Evolutionary conservation across 2,329 filamentous ascomycete genomes (phyloP).

Genomic region (Neonectria faginata): DNA sequence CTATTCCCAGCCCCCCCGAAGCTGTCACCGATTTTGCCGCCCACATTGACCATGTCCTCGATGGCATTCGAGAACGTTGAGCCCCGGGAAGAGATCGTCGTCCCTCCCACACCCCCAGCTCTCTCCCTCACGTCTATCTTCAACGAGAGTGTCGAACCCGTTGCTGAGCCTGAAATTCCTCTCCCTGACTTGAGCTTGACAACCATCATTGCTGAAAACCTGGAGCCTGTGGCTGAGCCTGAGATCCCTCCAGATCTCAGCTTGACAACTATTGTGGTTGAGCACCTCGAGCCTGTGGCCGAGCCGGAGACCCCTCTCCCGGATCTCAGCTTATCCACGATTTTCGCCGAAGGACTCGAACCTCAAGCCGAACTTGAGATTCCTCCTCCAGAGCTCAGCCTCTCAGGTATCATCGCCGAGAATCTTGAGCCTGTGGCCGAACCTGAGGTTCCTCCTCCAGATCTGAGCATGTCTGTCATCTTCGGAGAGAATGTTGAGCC

Average conservation of each 20-base stretch:
- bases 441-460: constrained; percentile 10
- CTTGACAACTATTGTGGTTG: constrained; percentile 43
- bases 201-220: constrained; percentile 51
- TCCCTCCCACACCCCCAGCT: constrained; percentile 46
- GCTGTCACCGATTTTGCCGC: constrained; percentile 48
- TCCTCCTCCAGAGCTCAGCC: constrained; percentile 40
- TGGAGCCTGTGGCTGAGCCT: constrained; percentile 46
- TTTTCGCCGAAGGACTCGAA: constrained; percentile 46
- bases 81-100: constrained; percentile 54
- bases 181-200: constrained; percentile 54
- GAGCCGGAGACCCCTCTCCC: constrained; percentile 43
- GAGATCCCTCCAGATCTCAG: constrained; percentile 43
- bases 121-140: constrained; percentile 51
- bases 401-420: constrained; percentile 46
- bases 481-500: constrained; percentile 35
- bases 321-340: constrained; percentile 44
- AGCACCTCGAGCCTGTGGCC: constrained; percentile 46
- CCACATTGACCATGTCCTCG: constrained; percentile 57
- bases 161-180: constrained; percentile 51
- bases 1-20: constrained; percentile 67
- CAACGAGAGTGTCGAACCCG: constrained; percentile 55
- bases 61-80: constrained; percentile 60
- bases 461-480: constrained; percentile 7
- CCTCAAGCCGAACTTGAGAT: constrained; percentile 44
- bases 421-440: constrained; percentile 35